These are phyloP conservation scores for Plenodomus tracheiphilus DNA, from an alignment of 2,329 filamentous ascomycete species.

Conservation along the genomic window DNA sequence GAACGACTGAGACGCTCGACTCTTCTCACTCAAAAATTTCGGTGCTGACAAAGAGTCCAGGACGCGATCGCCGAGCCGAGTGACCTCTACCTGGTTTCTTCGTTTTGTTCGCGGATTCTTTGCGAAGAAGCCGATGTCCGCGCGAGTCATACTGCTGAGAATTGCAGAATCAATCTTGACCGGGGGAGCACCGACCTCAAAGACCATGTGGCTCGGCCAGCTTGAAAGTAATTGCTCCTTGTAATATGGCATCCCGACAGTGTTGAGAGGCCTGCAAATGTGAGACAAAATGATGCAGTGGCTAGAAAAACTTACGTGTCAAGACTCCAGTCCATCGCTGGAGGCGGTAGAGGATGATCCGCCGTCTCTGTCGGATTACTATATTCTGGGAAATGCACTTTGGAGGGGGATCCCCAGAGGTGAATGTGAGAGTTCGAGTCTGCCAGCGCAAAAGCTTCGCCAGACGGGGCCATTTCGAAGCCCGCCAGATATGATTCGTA, in stretches of 20 bases:
- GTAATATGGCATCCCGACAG: constrained; percentile 91
- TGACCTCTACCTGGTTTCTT: constrained; percentile 83
- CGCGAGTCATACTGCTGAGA: constrained; percentile 67
- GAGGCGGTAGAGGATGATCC: constrained; percentile 61
- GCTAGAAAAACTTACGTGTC: constrained; percentile 62
- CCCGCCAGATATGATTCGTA: constrained; percentile 71
- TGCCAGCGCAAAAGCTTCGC: constrained; percentile 79
- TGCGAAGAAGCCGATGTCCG: constrained; percentile 77
- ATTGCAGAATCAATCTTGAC: constrained; percentile 72
- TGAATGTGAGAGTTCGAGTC: constrained; percentile 80
- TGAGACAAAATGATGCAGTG: constrained; percentile 5
- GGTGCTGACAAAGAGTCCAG: constrained; percentile 71
- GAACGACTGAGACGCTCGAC: constrained; percentile 61
- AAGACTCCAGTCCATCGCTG: constrained; percentile 68
- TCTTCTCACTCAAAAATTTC: constrained; percentile 94
- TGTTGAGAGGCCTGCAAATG: constrained; percentile 69
- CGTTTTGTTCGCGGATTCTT: constrained; percentile 72
- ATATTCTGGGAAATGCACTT: constrained; percentile 84
- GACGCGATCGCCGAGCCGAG: constrained; percentile 63
- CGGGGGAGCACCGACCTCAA: constrained; percentile 83
- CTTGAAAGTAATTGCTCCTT: constrained; percentile 83
- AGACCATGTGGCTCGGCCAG: constrained; percentile 83
- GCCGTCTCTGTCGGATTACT: constrained; percentile 75
- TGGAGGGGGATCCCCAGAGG: constrained; percentile 84
- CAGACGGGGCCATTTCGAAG: constrained; percentile 85